Evolutionary conservation across 2,329 filamentous ascomycete species (phyloP).

Genomic region (Tolypocladium paradoxum): DNA sequence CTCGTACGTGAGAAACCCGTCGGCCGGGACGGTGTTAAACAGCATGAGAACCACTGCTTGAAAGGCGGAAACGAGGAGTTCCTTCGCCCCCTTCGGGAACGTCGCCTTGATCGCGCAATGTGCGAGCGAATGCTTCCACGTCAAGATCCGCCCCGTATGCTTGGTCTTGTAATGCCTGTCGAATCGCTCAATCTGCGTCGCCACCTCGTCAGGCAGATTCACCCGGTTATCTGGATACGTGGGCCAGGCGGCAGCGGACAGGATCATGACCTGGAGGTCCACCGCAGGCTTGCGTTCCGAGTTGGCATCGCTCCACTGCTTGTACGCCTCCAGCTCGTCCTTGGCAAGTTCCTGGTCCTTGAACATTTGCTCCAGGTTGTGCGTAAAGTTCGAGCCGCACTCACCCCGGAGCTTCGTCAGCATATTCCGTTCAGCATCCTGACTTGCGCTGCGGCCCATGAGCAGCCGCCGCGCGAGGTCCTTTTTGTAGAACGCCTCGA

Average conservation of each 20-base stretch:
- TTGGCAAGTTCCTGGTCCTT: constrained; percentile 90
- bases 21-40: constrained; percentile 61
- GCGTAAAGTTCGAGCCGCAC: constrained; percentile 88
- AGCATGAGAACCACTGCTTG: constrained; percentile 84
- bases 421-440: constrained; percentile 95
- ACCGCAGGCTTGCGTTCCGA: constrained; percentile 38
- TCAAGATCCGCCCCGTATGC: constrained; percentile 75
- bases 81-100: constrained; percentile 73
- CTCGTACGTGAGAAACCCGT: constrained; percentile 59
- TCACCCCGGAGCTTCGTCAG: constrained; percentile 82
- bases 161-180: constrained; percentile 80
- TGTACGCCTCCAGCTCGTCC: constrained; percentile 90
- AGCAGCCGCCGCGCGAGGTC: constrained; percentile 82
- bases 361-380: constrained; percentile 98
- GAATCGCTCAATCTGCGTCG: constrained; percentile 68
- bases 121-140: constrained; percentile 88
- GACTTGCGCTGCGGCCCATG: constrained; percentile 85
- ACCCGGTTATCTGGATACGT: constrained; percentile 68
- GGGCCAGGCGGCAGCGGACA: constrained; percentile 91
- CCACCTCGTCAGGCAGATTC: constrained; percentile 64
- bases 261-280: constrained; percentile 67
- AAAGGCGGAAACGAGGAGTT: constrained; percentile 82
- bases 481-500: constrained; percentile 98
- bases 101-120: constrained; percentile 76
- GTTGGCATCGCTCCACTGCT: constrained; percentile 49